Conservation (phyloP, 345 rosid species). For the Abelmoschus esculentus region DNA sequence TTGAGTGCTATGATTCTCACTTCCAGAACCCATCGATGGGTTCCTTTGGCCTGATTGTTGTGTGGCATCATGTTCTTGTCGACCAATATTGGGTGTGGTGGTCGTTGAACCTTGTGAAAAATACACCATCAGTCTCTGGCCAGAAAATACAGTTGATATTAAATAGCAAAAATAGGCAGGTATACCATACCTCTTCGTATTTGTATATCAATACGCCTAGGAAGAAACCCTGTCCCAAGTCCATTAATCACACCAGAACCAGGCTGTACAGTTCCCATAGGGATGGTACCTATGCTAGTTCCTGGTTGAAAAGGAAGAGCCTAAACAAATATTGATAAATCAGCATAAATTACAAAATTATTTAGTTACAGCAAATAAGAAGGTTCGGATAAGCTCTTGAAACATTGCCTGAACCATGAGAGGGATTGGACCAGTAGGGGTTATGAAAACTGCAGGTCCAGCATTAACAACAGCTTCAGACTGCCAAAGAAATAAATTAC, state of each 20-base stretch:
- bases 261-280: slow-evolving; percentile 42
- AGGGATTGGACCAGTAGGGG: slow-evolving; percentile 66
- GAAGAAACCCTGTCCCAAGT: slow-evolving; percentile 44
- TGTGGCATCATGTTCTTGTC: slow-evolving; percentile 34
- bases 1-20: slow-evolving; percentile 28
- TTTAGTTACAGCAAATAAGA: not conserved
- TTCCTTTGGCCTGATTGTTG: slow-evolving; percentile 36
- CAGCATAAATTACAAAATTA: slow-evolving; percentile 13
- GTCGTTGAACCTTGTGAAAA: slow-evolving; percentile 35
- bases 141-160: not conserved
- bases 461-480: slow-evolving; percentile 66
- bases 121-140: not conserved
- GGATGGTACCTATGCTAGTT: slow-evolving; percentile 39
- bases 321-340: slow-evolving; percentile 31
- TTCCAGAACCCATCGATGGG: slow-evolving; percentile 18
- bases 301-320: slow-evolving; percentile 67
- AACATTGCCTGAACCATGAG: slow-evolving; percentile 56
- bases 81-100: slow-evolving; percentile 27
- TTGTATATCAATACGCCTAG: slow-evolving; percentile 71
- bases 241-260: slow-evolving; percentile 46
- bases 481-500: slow-evolving; percentile 31
- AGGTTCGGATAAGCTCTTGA: not conserved
- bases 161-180: not conserved
- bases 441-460: slow-evolving; percentile 71
- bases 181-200: slow-evolving; percentile 53